These are phyloP conservation scores for Heracleum sosnowskyi DNA, from an alignment of 129 eudicot genomes.

Conservation along the genomic window DNA sequence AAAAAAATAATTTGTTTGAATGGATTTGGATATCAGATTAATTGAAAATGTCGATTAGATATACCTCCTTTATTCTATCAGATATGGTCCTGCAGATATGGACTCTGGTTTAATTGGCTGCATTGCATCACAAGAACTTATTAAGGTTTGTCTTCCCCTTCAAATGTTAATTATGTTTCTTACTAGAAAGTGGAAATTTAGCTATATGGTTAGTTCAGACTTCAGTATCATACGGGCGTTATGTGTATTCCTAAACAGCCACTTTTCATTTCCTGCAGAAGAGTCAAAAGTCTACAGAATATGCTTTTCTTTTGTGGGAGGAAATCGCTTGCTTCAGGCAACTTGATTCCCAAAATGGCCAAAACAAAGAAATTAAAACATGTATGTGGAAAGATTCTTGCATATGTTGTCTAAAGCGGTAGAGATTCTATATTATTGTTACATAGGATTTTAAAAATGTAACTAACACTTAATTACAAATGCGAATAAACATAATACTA, in stretches of 20 bases:
- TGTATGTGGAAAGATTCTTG: not conserved
- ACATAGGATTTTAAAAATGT: not conserved
- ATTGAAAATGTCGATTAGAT: no score
- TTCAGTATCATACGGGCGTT: no score
- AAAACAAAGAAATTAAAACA: not conserved
- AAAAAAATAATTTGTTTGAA: no score
- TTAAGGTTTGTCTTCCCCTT: conserved; percentile 49
- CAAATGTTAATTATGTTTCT: not conserved
- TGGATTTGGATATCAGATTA: no score
- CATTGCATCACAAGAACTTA: conserved; percentile 85
- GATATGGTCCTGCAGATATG: no score
- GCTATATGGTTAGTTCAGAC: no score
- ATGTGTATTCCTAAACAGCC: no score
- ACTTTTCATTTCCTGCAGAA: no score
- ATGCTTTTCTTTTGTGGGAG: not conserved
- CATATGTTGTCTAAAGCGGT: not conserved
- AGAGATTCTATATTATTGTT: no score
- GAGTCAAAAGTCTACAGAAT: not conserved
- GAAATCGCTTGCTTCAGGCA: not conserved
- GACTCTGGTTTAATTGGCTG: conserved; percentile 82
- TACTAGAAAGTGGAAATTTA: no score
- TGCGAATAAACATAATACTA: not conserved
- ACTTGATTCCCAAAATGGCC: not conserved
- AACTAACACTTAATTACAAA: not conserved
- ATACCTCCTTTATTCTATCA: no score